Conservation (phyloP, 805 yeast genomes). For the Nematodospora valgi region DNA sequence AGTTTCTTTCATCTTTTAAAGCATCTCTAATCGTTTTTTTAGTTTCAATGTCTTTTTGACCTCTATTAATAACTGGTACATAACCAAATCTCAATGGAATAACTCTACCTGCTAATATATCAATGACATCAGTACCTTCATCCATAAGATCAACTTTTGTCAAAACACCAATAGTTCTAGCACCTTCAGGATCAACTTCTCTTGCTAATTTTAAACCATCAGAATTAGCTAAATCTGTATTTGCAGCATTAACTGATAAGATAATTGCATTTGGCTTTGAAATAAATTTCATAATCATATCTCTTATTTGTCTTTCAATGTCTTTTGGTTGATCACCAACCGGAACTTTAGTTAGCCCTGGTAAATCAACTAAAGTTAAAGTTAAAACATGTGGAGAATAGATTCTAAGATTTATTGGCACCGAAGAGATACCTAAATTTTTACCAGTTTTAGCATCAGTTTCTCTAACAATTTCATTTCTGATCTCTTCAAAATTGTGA, state of each 20-base stretch:
- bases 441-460: constrained; percentile 81
- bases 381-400: constrained; percentile 93
- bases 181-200: constrained; percentile 96
- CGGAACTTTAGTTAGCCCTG: constrained; percentile 97
- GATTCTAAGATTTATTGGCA: constrained; percentile 89
- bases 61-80: constrained; percentile 95
- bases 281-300: constrained; percentile 87
- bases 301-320: constrained; percentile 90
- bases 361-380: constrained; percentile 91
- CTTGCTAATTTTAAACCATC: constrained; percentile 95
- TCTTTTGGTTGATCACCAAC: constrained; percentile 99
- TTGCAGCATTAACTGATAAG: constrained; percentile 92
- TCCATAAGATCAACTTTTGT: constrained; percentile 98
- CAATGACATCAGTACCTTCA: constrained; percentile 95
- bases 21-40: constrained; percentile 89
- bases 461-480: constrained; percentile 87
- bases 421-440: constrained; percentile 84
- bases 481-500: constrained; percentile 82
- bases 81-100: constrained; percentile 94
- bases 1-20: constrained; percentile 70
- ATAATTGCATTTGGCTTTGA: constrained; percentile 95
- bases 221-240: constrained; percentile 94
- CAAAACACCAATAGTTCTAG: constrained; percentile 93
- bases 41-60: constrained; percentile 91
- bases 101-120: constrained; percentile 91